Conservation (phyloP, 371 early-diverging fungal genomes). For the Rhizomucor pusillus region DNA sequence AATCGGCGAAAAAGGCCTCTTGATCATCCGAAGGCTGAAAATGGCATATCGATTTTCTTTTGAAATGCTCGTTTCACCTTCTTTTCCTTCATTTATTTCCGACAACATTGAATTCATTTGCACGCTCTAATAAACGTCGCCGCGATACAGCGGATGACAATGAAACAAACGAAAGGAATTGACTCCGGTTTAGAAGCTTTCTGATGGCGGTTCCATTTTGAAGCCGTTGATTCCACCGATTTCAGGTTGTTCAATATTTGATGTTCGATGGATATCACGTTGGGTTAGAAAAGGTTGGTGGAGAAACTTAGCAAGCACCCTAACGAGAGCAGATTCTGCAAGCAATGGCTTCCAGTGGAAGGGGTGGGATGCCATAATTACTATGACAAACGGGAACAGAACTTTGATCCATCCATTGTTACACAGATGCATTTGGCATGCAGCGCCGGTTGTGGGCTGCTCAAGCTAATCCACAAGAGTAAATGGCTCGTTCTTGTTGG, state of each 20-base stretch:
- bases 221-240: constrained; percentile 34
- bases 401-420: constrained; percentile 9
- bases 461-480: constrained; percentile 32
- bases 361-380: too few species aligned
- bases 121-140: constrained; percentile 11
- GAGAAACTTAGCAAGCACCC: constrained; percentile 19
- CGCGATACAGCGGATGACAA: constrained; percentile 12
- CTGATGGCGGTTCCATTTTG: constrained; percentile 46
- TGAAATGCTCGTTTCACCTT: too few species aligned
- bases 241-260: constrained; percentile 20
- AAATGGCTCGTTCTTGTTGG: constrained; percentile 25
- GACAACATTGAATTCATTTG: constrained; percentile 14
- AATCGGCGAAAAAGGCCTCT: too few species aligned
- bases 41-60: too few species aligned
- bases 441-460: constrained; percentile 31
- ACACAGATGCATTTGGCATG: constrained; percentile 4
- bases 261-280: constrained; percentile 38
- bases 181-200: constrained; percentile 32
- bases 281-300: constrained; percentile 43
- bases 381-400: constrained; percentile 18
- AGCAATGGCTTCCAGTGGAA: constrained; percentile 15
- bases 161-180: constrained; percentile 16
- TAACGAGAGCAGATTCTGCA: constrained; percentile 28
- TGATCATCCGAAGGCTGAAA: too few species aligned
- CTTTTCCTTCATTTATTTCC: background rate